A percentile compares a stretch with the other conserved stretches of the same genome.
Conservation (phyloP, 2,329 filamentous ascomycete species). For the Plectosphaerella cucumerina region DNA sequence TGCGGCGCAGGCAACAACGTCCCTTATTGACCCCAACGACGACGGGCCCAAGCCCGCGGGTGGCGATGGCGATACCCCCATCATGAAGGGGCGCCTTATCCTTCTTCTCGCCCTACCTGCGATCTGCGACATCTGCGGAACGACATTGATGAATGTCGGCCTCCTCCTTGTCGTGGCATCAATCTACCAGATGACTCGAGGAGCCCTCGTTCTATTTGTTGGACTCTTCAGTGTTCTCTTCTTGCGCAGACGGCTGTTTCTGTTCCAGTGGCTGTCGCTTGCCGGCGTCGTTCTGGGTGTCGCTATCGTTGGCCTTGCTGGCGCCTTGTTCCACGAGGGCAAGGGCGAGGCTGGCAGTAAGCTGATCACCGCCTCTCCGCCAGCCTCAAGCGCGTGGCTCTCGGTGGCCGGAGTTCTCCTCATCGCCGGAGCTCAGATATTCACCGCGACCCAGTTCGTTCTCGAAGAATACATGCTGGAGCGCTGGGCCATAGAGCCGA, state of each 20-base stretch:
- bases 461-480: conserved; percentile 89
- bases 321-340: conserved; percentile 71
- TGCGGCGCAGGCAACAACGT: conserved; percentile 29
- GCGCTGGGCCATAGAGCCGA: conserved; percentile 63
- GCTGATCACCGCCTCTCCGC: neutral
- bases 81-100: conserved; percentile 68
- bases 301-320: conserved; percentile 83
- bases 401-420: conserved; percentile 81
- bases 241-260: conserved; percentile 68
- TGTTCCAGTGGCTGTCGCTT: conserved; percentile 92
- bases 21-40: conserved; percentile 36
- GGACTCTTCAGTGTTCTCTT: conserved; percentile 94
- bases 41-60: conserved; percentile 35
- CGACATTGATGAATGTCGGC: conserved; percentile 95
- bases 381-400: conserved; percentile 46
- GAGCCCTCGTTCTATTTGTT: conserved; percentile 91
- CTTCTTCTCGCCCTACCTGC: conserved; percentile 78
- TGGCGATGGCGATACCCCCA: conserved; percentile 45
- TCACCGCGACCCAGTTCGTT: conserved; percentile 95
- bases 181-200: conserved; percentile 98
- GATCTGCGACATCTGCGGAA: conserved; percentile 90
- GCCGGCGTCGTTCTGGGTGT: conserved; percentile 86
- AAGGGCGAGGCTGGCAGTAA: conserved; percentile 38
- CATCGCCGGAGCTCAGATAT: conserved; percentile 92
- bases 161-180: conserved; percentile 90